Evolutionary conservation across 345 rosid species (phyloP).

Genomic region (Populus alba): DNA sequence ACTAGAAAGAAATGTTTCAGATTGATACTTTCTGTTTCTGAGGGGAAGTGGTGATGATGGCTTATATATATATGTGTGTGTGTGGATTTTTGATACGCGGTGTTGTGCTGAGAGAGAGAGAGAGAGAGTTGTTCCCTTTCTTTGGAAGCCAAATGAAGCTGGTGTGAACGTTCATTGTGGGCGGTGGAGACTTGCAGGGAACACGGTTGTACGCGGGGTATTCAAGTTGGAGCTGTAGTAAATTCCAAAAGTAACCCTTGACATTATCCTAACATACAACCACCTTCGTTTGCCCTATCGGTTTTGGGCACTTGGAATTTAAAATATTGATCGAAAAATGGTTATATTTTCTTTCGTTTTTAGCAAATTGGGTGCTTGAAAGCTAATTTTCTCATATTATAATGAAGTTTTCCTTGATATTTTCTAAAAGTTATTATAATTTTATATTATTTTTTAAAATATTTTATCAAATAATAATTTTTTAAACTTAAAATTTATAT

Average conservation of each 20-base stretch:
- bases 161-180: slow-evolving; percentile 6
- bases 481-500: too few relatives aligned
- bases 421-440: too few relatives aligned
- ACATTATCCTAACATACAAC: not conserved
- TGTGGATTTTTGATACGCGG: slow-evolving; percentile 15
- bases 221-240: slow-evolving; percentile 6
- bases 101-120: not conserved
- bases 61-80: not conserved
- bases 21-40: not conserved
- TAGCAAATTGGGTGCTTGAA: too few relatives aligned
- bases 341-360: not conserved
- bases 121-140: not conserved
- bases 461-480: too few relatives aligned
- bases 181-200: slow-evolving; percentile 18
- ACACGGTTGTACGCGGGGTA: slow-evolving; percentile 28
- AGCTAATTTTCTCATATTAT: not conserved
- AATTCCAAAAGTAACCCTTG: slow-evolving; percentile 14
- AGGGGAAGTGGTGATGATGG: not conserved
- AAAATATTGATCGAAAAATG: not conserved
- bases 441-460: too few relatives aligned
- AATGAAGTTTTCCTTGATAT: too few relatives aligned
- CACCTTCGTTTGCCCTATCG: not conserved
- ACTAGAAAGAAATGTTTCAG: not conserved
- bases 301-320: not conserved
- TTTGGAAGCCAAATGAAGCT: not conserved